Percentiles rank a stretch among this genome's conserved stretches.
Evolutionary conservation across 352 stramenopile genomes (phyloP).

Genomic region (Chloridella minuta): DNA sequence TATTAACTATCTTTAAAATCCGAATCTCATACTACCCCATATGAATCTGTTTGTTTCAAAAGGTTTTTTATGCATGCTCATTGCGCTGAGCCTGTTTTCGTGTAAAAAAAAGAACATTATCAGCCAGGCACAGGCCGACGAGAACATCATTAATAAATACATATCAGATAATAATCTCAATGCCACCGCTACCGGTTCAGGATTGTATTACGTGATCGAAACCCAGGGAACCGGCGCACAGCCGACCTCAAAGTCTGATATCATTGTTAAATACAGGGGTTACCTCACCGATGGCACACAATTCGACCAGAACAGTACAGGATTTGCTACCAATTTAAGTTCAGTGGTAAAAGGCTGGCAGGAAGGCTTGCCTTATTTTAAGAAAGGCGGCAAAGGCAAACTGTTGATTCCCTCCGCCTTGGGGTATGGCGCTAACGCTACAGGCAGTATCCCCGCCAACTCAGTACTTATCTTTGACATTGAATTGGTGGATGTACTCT

Average conservation of each 20-base stretch:
- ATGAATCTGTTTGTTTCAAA: too few relatives aligned
- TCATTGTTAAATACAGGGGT: neutral
- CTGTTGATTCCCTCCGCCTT: neutral
- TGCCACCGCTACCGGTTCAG: neutral
- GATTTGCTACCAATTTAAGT: neutral
- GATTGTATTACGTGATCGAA: neutral
- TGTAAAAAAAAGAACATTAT: neutral
- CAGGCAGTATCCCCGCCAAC: neutral
- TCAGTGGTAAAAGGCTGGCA: neutral
- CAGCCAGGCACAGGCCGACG: neutral
- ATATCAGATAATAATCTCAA: neutral
- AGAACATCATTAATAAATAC: neutral
- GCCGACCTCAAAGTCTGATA: neutral
- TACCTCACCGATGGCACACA: neutral
- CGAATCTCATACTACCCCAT: too few relatives aligned
- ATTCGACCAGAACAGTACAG: neutral
- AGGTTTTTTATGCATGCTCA: too few relatives aligned
- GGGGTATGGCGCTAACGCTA: neutral
- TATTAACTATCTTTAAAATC: too few relatives aligned
- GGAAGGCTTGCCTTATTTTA: neutral
- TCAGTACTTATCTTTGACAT: neutral
- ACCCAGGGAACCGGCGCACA: neutral
- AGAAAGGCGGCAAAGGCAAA: neutral
- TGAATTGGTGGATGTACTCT: neutral
- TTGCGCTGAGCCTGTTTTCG: too few relatives aligned